Percentiles rank a stretch among this genome's conserved stretches.
Conservation (phyloP, 2,329 filamentous ascomycete genomes). For the Mollisia scopiformis region DNA sequence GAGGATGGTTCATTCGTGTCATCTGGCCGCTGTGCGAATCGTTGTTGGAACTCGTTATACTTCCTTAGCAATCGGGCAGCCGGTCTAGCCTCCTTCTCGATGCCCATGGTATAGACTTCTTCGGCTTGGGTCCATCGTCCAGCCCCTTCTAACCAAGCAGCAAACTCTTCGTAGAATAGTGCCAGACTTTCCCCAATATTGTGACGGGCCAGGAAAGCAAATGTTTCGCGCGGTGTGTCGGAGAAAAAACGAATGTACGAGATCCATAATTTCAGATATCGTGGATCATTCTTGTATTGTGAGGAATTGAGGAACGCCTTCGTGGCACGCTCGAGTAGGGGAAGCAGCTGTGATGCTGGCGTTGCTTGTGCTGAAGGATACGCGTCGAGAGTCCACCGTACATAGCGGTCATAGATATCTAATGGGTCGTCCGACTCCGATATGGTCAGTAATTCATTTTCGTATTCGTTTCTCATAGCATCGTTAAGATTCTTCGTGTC, state of each 20-base stretch:
- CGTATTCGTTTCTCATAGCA: slow-evolving; percentile 79
- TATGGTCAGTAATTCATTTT: slow-evolving; percentile 77
- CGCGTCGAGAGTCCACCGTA: slow-evolving; percentile 93
- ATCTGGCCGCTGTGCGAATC: slow-evolving; percentile 69
- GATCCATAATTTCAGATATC: slow-evolving; percentile 92
- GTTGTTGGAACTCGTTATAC: slow-evolving; percentile 87
- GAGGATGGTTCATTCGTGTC: slow-evolving; percentile 73
- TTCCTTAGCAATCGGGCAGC: slow-evolving; percentile 82
- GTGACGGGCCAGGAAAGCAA: slow-evolving; percentile 87
- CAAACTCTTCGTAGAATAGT: slow-evolving; percentile 96
- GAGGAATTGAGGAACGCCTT: slow-evolving; percentile 82
- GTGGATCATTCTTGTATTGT: slow-evolving; percentile 93
- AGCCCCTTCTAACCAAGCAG: slow-evolving; percentile 84
- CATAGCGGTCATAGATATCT: slow-evolving; percentile 94
- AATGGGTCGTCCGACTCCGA: slow-evolving; percentile 92
- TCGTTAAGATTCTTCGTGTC: slow-evolving; percentile 80
- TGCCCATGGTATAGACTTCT: slow-evolving; percentile 88
- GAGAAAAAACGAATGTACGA: slow-evolving; percentile 93
- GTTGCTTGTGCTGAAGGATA: slow-evolving; percentile 95
- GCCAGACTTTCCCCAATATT: slow-evolving; percentile 84
- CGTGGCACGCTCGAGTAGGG: slow-evolving; percentile 88
- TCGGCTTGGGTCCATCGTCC: slow-evolving; percentile 89
- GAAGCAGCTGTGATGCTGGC: slow-evolving; percentile 84
- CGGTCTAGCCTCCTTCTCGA: slow-evolving; percentile 86
- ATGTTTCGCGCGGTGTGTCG: slow-evolving; percentile 90